Conservation (phyloP, 306 rosid genomes). For the Macrotyloma uniflorum region DNA sequence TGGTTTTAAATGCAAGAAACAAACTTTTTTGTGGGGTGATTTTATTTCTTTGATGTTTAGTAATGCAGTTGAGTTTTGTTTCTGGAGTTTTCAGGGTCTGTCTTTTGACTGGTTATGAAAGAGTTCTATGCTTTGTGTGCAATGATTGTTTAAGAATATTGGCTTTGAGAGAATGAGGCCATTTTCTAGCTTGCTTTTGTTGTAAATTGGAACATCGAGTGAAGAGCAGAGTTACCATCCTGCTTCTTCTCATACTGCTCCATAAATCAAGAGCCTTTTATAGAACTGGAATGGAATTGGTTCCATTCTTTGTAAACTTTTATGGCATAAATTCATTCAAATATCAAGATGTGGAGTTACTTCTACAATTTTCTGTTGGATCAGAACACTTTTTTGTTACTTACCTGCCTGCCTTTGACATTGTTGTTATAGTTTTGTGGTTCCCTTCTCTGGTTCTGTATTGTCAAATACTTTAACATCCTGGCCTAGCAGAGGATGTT, state of each 20-base stretch:
- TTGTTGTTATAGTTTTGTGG: background rate
- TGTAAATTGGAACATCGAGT: conserved; percentile 59
- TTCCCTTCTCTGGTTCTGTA: background rate
- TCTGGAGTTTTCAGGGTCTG: background rate
- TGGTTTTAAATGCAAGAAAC: conserved; percentile 1
- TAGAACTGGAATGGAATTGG: conserved; percentile 37
- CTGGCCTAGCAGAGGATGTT: conserved; percentile 1
- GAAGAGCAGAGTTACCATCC: conserved; percentile 56
- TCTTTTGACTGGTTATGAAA: conserved; percentile 1
- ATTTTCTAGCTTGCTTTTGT: background rate
- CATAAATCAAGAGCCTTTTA: conserved; percentile 45
- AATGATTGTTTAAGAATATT: background rate
- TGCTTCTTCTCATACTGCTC: conserved; percentile 70
- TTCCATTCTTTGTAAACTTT: conserved; percentile 39
- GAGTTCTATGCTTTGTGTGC: background rate
- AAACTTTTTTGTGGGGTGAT: conserved; percentile 10
- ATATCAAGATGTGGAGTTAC: background rate
- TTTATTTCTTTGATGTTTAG: background rate
- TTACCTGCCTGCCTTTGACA: background rate
- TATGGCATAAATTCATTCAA: conserved; percentile 29
- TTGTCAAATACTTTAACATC: conserved; percentile 3
- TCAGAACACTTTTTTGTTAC: background rate
- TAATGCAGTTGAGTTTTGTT: background rate
- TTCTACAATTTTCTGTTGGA: conserved; percentile 9
- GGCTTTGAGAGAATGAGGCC: background rate